phyloP scores from a whole-genome alignment of 2,329 filamentous ascomycete species.

The Apiospora aurea region DNA sequence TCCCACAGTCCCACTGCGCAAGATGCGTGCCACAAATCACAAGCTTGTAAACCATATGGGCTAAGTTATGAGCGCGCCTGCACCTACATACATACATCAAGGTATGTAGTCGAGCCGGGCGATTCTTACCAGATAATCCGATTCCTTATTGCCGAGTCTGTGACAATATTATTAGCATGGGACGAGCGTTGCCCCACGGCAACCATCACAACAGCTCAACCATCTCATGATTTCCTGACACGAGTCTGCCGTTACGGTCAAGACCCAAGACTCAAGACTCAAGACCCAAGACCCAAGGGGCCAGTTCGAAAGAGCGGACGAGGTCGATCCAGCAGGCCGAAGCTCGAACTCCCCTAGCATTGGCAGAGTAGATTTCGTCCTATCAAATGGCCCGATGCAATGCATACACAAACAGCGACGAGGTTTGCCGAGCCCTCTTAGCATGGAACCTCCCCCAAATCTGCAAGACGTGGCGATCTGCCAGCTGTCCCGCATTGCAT shows the following conservation, averaged over 20 bases:
- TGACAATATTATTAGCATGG: neutral
- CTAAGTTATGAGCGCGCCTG: neutral
- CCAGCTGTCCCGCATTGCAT: slow-evolving; percentile 47
- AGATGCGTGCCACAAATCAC: slow-evolving; percentile 4
- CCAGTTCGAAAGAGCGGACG: neutral
- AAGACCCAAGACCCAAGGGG: neutral
- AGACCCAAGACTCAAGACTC: too few relatives aligned
- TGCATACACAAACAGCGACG: neutral
- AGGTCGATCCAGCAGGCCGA: neutral
- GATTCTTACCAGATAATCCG: neutral
- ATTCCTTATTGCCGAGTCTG: slow-evolving; percentile 3
- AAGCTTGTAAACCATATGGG: slow-evolving; percentile 6
- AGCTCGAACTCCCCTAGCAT: neutral
- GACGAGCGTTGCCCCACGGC: slow-evolving; percentile 10
- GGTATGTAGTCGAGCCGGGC: neutral
- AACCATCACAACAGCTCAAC: neutral
- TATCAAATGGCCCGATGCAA: slow-evolving; percentile 4
- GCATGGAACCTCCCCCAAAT: slow-evolving; percentile 6
- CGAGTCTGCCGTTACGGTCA: neutral
- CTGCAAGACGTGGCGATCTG: slow-evolving; percentile 32
- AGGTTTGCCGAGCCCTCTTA: slow-evolving; percentile 12
- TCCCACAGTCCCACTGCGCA: neutral
- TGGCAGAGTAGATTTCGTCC: neutral
- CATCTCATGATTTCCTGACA: slow-evolving; percentile 1
- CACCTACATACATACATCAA: neutral